phyloP scores from a whole-genome alignment of 2,329 filamentous ascomycete species.

The Botrytis porri region DNA sequence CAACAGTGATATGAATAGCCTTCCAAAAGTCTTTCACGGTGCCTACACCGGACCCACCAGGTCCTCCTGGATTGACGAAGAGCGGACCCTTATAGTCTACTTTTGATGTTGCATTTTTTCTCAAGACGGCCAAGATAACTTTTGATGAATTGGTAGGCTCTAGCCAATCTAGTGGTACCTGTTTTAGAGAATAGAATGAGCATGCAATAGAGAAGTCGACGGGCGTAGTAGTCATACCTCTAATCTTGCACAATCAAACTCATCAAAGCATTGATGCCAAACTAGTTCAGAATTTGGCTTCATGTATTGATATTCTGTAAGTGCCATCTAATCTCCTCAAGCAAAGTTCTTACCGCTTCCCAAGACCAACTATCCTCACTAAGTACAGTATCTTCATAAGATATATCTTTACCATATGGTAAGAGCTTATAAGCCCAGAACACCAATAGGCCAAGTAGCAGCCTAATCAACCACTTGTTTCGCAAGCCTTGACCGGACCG shows the following conservation, averaged over 20 bases:
- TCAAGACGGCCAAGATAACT: slow-evolving; percentile 28
- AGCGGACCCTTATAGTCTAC: slow-evolving; percentile 28
- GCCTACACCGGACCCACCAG: slow-evolving; percentile 46
- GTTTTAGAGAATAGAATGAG: background rate
- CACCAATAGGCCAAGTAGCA: background rate
- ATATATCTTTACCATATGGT: background rate
- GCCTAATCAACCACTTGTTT: background rate
- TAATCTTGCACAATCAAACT: slow-evolving; percentile 10
- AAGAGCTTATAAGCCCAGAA: background rate
- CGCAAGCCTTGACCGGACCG: background rate
- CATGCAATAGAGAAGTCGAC: background rate
- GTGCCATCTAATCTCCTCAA: background rate
- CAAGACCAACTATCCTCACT: background rate
- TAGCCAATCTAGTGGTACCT: slow-evolving; percentile 28
- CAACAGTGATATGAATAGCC: slow-evolving; percentile 45
- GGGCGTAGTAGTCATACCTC: background rate
- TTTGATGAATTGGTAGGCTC: slow-evolving; percentile 24
- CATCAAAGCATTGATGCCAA: background rate
- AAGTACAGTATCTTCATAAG: background rate
- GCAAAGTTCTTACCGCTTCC: background rate
- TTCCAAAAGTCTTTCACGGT: slow-evolving; percentile 32
- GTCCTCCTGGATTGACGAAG: slow-evolving; percentile 39
- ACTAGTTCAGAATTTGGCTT: background rate
- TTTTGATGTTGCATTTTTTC: slow-evolving; percentile 25
- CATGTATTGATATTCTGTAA: background rate